Evolutionary conservation across 2,329 filamentous ascomycete species (phyloP), one percentile per base, ranked within the genome.

Genomic region (Fusarium transvaalense): DNA sequence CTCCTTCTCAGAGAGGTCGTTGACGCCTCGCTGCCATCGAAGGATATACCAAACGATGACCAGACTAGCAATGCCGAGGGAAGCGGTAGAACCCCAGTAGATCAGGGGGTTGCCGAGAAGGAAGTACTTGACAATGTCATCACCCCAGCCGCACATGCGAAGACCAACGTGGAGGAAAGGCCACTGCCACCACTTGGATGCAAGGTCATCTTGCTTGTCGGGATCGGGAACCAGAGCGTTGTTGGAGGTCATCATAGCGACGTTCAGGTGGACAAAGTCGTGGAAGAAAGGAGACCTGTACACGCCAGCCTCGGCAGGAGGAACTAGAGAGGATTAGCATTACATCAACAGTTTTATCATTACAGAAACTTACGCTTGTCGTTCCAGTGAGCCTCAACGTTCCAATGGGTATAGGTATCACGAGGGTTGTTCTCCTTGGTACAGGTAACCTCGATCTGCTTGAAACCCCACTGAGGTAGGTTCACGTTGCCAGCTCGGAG

Each of bases 171-270:
- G 86, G 39, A 99, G 89, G 68, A 99, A 89, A 21, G 96, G 96
- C 96, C 96, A 99, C 82, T 99, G 94, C 96, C 96, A 99, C 85
- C 94, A 97, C 71, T 94, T 86, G 15, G 96, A 99, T 32, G 96
- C 96, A 47, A 99, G 88, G 76, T 99, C 96, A 76, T 99, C 96
- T 80, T 99, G 96, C 87, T 99, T 99, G 80, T 99, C 96, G 6
- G 96, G 95, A 76, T 99, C 96, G 6, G 96, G 96, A 21, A 99
- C 93, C 45, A 99, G 89, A 25, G 96, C 96, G 77, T 99, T 99
- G 86, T 99, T 99, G 38, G 96, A 98, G 5, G 96, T 99, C 95
- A 98, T 97, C 96, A 99, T 99, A 67, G 96, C 96, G 66, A 99
- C 96, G 78, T 99, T 99, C 65, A 98, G 84, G 79, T 99, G 96